Evolutionary conservation across 805 yeast species (phyloP).

Genomic region (Zygosaccharomyces lentus): DNA sequence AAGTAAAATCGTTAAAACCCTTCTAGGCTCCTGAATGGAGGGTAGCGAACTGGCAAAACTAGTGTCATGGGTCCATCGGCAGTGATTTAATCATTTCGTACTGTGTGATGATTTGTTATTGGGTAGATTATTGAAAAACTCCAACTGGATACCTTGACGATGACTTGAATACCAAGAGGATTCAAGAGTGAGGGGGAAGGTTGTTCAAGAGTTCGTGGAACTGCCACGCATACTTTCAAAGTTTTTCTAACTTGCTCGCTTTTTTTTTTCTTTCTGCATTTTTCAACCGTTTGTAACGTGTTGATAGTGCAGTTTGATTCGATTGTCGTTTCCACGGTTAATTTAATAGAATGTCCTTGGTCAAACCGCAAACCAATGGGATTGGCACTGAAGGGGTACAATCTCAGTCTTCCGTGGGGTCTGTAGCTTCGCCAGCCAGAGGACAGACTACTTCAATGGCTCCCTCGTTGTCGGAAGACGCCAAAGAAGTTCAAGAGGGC

Average conservation of each 20-base stretch:
- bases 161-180: not conserved
- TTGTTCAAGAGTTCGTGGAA: not conserved
- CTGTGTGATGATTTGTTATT: not conserved
- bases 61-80: not conserved
- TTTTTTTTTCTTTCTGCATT: not conserved
- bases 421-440: conserved; percentile 5
- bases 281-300: not conserved
- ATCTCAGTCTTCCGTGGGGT: conserved; percentile 3
- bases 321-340: not conserved
- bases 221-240: not conserved
- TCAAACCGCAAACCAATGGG: conserved; percentile 19
- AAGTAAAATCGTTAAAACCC: not conserved
- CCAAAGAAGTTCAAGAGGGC: conserved; percentile 1
- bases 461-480: conserved; percentile 7
- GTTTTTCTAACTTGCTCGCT: not conserved
- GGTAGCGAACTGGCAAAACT: not conserved
- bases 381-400: conserved; percentile 10
- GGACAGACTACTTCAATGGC: conserved; percentile 6
- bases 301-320: not conserved
- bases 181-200: not conserved
- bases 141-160: not conserved
- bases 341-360: conserved; percentile 16
- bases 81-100: not conserved
- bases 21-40: not conserved
- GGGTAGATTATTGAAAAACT: not conserved